Conservation (phyloP, 495 filamentous ascomycete species). For the Aspergillus asperescens region DNA sequence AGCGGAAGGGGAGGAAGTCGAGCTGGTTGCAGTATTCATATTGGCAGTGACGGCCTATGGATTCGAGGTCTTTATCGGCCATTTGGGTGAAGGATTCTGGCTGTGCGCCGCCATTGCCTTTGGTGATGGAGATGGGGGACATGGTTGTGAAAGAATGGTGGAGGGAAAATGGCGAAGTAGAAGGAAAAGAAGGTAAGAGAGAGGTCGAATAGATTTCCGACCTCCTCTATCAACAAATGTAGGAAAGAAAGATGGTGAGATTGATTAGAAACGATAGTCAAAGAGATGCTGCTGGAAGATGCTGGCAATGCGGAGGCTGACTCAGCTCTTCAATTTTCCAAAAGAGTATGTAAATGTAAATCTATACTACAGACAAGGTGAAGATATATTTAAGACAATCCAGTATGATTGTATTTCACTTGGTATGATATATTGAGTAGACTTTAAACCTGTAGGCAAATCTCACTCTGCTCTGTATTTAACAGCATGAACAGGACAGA, state of each 20-base stretch:
- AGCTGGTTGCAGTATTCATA: constrained; percentile 85
- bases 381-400: too few relatives aligned
- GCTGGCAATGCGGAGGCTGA: constrained; percentile 36
- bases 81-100: constrained; percentile 48
- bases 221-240: background rate
- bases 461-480: too few relatives aligned
- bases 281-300: constrained; percentile 24
- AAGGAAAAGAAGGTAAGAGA: background rate
- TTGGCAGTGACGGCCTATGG: constrained; percentile 89
- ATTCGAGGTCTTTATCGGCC: constrained; percentile 63
- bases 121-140: constrained; percentile 31
- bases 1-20: constrained; percentile 94
- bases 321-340: constrained; percentile 23
- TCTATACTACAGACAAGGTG: too few relatives aligned
- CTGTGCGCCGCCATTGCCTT: constrained; percentile 12
- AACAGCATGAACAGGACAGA: too few relatives aligned
- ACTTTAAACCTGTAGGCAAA: too few relatives aligned
- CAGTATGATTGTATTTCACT: too few relatives aligned
- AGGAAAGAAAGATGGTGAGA: background rate
- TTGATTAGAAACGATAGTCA: constrained; percentile 9
- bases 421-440: too few relatives aligned
- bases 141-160: constrained; percentile 11
- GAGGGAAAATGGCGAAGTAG: background rate
- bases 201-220: background rate
- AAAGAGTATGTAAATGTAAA: too few relatives aligned